Base-by-base conservation (phyloP, 1,284 basidiomycete species). In the Lentinus polychrous region DNA sequence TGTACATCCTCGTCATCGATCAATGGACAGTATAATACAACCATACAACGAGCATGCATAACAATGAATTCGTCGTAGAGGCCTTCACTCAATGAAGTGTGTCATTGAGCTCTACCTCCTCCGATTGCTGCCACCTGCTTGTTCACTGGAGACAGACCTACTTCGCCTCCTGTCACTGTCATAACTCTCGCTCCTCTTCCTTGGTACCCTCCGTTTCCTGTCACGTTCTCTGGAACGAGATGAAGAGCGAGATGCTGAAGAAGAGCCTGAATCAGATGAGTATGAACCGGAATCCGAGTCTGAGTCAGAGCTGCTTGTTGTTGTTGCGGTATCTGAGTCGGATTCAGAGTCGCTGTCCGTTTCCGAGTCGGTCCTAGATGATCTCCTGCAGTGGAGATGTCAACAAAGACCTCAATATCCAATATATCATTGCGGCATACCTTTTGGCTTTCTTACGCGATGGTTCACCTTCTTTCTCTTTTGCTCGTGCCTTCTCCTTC, bases 401-500 rank as follows among this genome's bases (percentile, higher is more conserved):
- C 15, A 46, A 2, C 22, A 11, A 18, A n/a, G 39, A 22, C 7
- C 18, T 32, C 23, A 20, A 8, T 18, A 27, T 50, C 22, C 52
- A 55, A 62, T 49, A 59, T 55, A 43, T 12, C 37, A 15, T 20
- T 23, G 10, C 20, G 17, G 31, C 74, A 46, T 50, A 83, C 81
- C 75, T 73, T 66, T 70, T 74, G 18, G 68, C 62, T 53, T 71
- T 76, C 63, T 81, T 83, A 50, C 65, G 72, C 35, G 73, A 63
- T 27, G 57, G 56, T 55, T 66, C 68, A 57, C 66, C 55, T 60
- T 62, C 46, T 66, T 58, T 72, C 36, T 67, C 71, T 52, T 75
- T 74, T 43, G 68, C 66, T 35, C 86, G 67, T 55, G 83, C 81
- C 56, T 83, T 85, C 66, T 88, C 86, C 55, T 83, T 88, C 12